Percentiles rank a stretch among this genome's conserved stretches.
These are phyloP conservation scores for Medicago lupulina DNA, from an alignment of 306 rosid genomes.

Conservation along the genomic window DNA sequence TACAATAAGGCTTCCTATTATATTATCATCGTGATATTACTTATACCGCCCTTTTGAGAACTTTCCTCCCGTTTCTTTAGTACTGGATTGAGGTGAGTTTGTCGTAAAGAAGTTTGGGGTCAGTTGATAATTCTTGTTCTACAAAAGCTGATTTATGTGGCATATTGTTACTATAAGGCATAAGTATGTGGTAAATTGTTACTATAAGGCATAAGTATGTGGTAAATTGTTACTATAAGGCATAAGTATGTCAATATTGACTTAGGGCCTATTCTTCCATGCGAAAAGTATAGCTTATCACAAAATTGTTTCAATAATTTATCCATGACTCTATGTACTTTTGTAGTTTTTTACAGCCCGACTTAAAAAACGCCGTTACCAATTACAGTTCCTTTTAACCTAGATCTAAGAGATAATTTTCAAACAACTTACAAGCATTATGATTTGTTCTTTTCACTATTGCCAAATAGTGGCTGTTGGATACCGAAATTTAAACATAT, in stretches of 20 bases:
- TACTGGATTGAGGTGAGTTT: neutral
- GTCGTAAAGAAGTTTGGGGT: neutral
- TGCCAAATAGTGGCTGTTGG: too few relatives aligned
- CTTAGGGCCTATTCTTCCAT: neutral
- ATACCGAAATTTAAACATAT: too few relatives aligned
- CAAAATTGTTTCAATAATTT: constrained; percentile 26
- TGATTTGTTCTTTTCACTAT: too few relatives aligned
- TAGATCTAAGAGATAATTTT: too few relatives aligned
- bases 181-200: too few relatives aligned
- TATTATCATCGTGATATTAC: neutral
- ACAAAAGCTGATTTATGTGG: constrained; percentile 17
- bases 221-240: too few relatives aligned
- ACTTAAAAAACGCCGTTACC: neutral
- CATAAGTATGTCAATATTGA: constrained; percentile 8
- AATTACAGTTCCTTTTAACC: neutral
- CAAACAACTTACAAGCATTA: neutral
- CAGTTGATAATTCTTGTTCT: constrained; percentile 11
- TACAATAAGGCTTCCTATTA: neutral
- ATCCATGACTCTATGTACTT: neutral
- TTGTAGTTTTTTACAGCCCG: neutral
- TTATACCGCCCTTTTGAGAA: neutral
- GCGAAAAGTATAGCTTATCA: neutral
- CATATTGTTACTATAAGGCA: neutral
- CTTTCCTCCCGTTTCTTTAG: constrained; percentile 15
- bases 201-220: too few relatives aligned